These are phyloP conservation scores for Alternaria panax DNA, from an alignment of 2,329 filamentous ascomycete species.

Conservation along the genomic window DNA sequence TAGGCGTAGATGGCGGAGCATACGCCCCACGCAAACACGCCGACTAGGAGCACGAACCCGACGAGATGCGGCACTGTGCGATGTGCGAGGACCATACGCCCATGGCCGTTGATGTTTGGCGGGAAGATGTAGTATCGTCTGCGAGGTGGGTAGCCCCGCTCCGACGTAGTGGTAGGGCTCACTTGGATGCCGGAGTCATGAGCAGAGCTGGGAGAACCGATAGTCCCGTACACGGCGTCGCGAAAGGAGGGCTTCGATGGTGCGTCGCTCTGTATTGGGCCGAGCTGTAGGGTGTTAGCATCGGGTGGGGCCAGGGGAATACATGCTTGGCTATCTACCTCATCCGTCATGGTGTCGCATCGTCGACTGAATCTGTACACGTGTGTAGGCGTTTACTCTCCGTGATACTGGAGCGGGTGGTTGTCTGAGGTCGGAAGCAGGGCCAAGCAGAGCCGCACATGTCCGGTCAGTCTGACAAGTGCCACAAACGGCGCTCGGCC, in stretches of 20 bases:
- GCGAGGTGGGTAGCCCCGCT: slow-evolving; percentile 18
- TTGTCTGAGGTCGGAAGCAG: neutral
- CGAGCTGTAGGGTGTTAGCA: slow-evolving; percentile 15
- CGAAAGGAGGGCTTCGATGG: slow-evolving; percentile 7
- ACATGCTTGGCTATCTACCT: slow-evolving; percentile 11
- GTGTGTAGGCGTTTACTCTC: neutral
- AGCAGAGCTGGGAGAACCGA: slow-evolving; percentile 8
- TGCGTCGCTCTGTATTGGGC: slow-evolving; percentile 7
- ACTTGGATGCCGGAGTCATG: slow-evolving; percentile 23
- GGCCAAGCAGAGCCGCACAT: slow-evolving; percentile 3
- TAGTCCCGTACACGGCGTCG: slow-evolving; percentile 23
- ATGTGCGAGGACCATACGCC: slow-evolving; percentile 27
- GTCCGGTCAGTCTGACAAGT: slow-evolving; percentile 12
- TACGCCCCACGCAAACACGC: slow-evolving; percentile 30
- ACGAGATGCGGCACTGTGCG: slow-evolving; percentile 31
- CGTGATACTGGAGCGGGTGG: neutral
- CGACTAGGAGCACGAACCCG: slow-evolving; percentile 23
- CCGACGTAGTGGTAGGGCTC: slow-evolving; percentile 14
- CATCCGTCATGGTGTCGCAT: slow-evolving; percentile 28
- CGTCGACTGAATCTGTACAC: neutral
- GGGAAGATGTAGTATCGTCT: slow-evolving; percentile 34
- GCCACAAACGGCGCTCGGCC: slow-evolving; percentile 21
- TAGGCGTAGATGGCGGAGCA: slow-evolving; percentile 26
- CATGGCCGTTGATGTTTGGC: slow-evolving; percentile 32
- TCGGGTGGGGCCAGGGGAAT: neutral